Conservation (phyloP, 208 protist genomes). For the Wallacemonas rigidus region DNA sequence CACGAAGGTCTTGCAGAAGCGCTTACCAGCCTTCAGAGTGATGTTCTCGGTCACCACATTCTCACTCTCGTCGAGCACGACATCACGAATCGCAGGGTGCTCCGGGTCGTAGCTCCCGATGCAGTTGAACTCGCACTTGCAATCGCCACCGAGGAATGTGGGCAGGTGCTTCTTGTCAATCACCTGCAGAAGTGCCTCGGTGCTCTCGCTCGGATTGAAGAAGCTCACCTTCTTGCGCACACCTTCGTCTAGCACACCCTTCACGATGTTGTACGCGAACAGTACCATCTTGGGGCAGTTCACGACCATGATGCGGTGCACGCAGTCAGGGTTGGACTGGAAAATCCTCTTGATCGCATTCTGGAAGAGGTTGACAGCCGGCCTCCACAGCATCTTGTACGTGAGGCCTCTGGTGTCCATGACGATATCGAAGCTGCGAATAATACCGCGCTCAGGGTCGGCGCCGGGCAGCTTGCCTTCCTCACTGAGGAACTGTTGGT, state of each 20-base stretch:
- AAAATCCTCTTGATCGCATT: constrained; percentile 39
- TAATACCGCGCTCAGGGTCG: constrained; percentile 30
- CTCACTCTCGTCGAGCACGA: constrained; percentile 31
- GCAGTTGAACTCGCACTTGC: constrained; percentile 56
- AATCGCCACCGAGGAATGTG: constrained; percentile 58
- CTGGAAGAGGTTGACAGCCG: constrained; percentile 57
- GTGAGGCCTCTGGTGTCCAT: constrained; percentile 53
- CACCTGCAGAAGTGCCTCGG: constrained; percentile 40
- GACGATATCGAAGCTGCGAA: constrained; percentile 52
- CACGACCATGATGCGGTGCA: constrained; percentile 61
- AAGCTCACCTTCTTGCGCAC: constrained; percentile 63
- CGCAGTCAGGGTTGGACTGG: constrained; percentile 49
- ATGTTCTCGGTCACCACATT: constrained; percentile 58
- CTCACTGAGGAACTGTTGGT: constrained; percentile 28
- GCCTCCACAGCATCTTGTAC: constrained; percentile 66
- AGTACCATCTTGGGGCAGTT: constrained; percentile 70
- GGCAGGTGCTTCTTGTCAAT: constrained; percentile 59
- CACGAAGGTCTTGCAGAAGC: constrained; percentile 48
- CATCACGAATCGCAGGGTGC: constrained; percentile 12
- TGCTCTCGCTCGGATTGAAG: constrained; percentile 41
- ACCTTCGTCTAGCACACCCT: constrained; percentile 39
- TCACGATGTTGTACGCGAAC: constrained; percentile 66
- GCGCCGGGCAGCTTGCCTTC: constrained; percentile 26
- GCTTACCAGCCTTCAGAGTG: constrained; percentile 40
- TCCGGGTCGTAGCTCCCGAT: constrained; percentile 47